phyloP scores from a whole-genome alignment of 2,329 filamentous ascomycete genomes.

The Neofusicoccum umdonicola region DNA sequence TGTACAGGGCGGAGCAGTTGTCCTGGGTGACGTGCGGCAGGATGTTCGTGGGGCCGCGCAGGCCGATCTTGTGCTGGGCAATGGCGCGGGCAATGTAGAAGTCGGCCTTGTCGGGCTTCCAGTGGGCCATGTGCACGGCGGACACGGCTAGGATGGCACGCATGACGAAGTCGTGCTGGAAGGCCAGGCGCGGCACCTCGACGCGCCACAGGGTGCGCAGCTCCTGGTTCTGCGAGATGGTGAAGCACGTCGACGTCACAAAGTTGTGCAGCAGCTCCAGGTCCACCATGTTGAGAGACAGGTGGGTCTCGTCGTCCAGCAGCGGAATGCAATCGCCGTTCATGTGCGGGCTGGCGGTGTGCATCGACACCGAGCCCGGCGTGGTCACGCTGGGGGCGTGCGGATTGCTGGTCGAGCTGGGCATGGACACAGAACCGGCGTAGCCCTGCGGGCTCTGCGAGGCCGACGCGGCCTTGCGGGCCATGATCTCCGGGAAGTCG shows the following conservation, averaged over 20 bases:
- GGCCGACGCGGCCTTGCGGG: neutral
- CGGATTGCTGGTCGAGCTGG: neutral
- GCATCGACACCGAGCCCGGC: neutral
- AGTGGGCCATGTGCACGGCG: slow-evolving; percentile 43
- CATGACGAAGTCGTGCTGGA: slow-evolving; percentile 44
- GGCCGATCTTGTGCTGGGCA: slow-evolving; percentile 12
- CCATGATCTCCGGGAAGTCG: slow-evolving; percentile 23
- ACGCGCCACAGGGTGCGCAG: slow-evolving; percentile 24
- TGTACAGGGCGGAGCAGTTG: slow-evolving; percentile 9
- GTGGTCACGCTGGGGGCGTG: neutral
- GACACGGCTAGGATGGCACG: slow-evolving; percentile 45
- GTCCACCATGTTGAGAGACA: slow-evolving; percentile 19
- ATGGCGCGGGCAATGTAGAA: slow-evolving; percentile 8
- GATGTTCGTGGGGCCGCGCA: slow-evolving; percentile 10
- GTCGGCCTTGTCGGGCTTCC: slow-evolving; percentile 2
- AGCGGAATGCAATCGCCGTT: neutral
- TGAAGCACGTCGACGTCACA: slow-evolving; percentile 28
- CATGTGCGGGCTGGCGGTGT: neutral
- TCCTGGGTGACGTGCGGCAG: slow-evolving; percentile 7
- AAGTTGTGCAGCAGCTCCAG: slow-evolving; percentile 34
- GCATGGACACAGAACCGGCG: neutral
- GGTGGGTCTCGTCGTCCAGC: slow-evolving; percentile 1
- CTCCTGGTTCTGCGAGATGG: slow-evolving; percentile 23
- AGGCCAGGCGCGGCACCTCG: slow-evolving; percentile 33
- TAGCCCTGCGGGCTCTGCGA: neutral